Percentiles rank a stretch among this genome's conserved stretches.
Conservation (phyloP, 2,329 filamentous ascomycete genomes). For the Alternaria atra region DNA sequence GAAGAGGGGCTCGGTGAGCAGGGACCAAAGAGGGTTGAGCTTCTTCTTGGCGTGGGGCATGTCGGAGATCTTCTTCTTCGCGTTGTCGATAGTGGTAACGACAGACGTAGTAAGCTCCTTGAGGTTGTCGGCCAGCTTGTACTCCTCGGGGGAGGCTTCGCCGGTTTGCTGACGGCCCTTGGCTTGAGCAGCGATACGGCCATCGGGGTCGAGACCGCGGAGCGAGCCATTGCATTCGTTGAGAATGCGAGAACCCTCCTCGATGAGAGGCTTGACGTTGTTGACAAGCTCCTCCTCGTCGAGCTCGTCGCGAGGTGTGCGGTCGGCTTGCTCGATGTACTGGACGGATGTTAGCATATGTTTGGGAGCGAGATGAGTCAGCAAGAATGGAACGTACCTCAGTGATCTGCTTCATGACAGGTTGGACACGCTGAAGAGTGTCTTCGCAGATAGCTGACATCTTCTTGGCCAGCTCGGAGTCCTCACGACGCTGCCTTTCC, state of each 20-base stretch:
- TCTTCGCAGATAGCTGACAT: constrained; percentile 78
- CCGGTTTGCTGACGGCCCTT: constrained; percentile 80
- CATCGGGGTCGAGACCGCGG: constrained; percentile 87
- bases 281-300: constrained; percentile 90
- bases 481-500: constrained; percentile 61
- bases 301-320: constrained; percentile 83
- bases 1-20: constrained; percentile 85
- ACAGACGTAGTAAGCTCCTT: constrained; percentile 87
- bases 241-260: constrained; percentile 82
- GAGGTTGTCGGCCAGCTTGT: constrained; percentile 81
- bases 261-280: constrained; percentile 86
- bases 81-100: constrained; percentile 82
- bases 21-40: constrained; percentile 86
- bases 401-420: constrained; percentile 85
- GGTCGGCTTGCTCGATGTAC: constrained; percentile 82
- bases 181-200: constrained; percentile 82
- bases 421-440: constrained; percentile 83
- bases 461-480: constrained; percentile 79
- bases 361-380: background rate
- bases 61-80: constrained; percentile 86
- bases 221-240: constrained; percentile 87
- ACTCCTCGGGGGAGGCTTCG: constrained; percentile 84
- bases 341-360: constrained; percentile 51
- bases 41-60: constrained; percentile 97
- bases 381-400: constrained; percentile 62